Conservation (phyloP, 129 eudicot species). For the Tagetes erecta region DNA sequence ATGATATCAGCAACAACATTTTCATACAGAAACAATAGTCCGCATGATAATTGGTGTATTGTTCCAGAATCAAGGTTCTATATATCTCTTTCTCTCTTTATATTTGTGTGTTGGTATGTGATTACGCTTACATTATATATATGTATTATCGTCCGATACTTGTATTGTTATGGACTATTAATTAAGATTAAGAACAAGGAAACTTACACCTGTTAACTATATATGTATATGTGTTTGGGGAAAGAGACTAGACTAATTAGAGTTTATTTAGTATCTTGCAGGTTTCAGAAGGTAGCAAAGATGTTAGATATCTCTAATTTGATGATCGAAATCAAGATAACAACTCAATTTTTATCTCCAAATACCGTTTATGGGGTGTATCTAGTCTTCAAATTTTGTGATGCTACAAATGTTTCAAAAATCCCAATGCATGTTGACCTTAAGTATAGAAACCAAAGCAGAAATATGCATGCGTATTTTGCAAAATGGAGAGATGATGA, state of each 20-base stretch:
- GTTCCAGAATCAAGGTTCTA: conserved; percentile 17
- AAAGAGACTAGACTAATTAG: neutral
- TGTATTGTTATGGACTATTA: no score
- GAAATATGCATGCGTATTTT: conserved; percentile 19
- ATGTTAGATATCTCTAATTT: conserved; percentile 5
- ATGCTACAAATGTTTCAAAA: neutral
- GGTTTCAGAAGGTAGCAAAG: conserved; percentile 26
- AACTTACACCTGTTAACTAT: no score
- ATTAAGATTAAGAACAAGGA: no score
- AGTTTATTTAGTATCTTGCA: neutral
- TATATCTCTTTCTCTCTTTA: no score
- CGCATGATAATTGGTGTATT: conserved; percentile 2
- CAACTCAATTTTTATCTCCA: conserved; percentile 8
- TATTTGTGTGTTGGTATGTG: no score
- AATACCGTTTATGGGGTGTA: neutral
- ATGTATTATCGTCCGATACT: no score
- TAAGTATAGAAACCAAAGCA: neutral
- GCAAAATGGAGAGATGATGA: conserved; percentile 21
- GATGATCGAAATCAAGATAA: conserved; percentile 15
- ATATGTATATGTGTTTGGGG: no score
- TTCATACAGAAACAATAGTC: conserved; percentile 9
- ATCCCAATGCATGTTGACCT: conserved; percentile 21
- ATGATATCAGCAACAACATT: conserved; percentile 21
- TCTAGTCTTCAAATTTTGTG: conserved; percentile 23
- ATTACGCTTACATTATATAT: no score